Conservation (phyloP, 2,329 filamentous ascomycete genomes). For the Sporothrix curviconia region DNA sequence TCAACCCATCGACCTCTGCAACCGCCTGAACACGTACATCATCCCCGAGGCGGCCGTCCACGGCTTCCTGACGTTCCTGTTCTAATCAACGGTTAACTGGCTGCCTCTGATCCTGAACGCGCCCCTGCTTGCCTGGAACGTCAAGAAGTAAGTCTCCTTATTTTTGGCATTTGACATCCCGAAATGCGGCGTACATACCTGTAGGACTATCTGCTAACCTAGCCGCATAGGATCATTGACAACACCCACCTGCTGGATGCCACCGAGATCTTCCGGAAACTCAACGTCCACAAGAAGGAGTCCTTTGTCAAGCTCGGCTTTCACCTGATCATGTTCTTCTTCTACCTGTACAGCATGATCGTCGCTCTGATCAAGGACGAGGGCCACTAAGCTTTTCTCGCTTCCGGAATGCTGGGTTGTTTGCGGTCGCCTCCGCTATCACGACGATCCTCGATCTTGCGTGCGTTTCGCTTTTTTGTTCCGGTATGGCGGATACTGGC, state of each 20-base stretch:
- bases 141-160: slow-evolving; percentile 75
- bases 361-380: slow-evolving; percentile 96
- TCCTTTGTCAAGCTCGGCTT: slow-evolving; percentile 99
- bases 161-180: neutral
- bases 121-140: slow-evolving; percentile 86
- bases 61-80: slow-evolving; percentile 88
- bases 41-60: slow-evolving; percentile 97
- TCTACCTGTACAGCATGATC: slow-evolving; percentile 99
- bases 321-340: slow-evolving; percentile 99
- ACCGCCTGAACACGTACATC: slow-evolving; percentile 99
- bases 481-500: too few relatives aligned
- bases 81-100: slow-evolving; percentile 99
- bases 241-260: slow-evolving; percentile 96
- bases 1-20: slow-evolving; percentile 99
- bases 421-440: too few relatives aligned
- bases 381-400: slow-evolving; percentile 73
- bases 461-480: too few relatives aligned
- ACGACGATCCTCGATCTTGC: too few relatives aligned
- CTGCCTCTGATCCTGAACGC: slow-evolving; percentile 85
- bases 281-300: slow-evolving; percentile 99
- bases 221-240: slow-evolving; percentile 69
- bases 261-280: slow-evolving; percentile 97
- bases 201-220: neutral
- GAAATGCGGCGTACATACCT: too few relatives aligned
- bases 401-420: too few relatives aligned